Conservation (phyloP, 2,329 filamentous ascomycete genomes). For the Paracoccidioides brasiliensis region DNA sequence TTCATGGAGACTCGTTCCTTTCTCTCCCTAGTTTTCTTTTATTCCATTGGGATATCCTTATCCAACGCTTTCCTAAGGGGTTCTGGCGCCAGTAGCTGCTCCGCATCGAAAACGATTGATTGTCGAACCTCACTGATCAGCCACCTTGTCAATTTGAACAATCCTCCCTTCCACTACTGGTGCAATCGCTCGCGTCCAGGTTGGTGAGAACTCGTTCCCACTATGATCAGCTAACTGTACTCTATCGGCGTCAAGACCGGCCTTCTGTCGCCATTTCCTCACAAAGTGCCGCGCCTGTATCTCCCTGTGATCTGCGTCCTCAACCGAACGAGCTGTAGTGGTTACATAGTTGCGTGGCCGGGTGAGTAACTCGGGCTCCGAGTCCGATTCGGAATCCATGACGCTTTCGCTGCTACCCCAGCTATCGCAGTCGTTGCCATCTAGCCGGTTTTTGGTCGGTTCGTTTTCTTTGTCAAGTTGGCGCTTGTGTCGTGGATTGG, state of each 20-base stretch:
- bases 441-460: background rate
- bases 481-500: constrained; percentile 7
- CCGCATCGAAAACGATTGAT: no score
- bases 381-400: constrained; percentile 33
- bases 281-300: constrained; percentile 56
- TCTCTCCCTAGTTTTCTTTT: no score
- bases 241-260: constrained; percentile 45
- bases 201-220: constrained; percentile 42
- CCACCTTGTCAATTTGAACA: constrained; percentile 9
- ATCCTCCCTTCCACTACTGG: constrained; percentile 70
- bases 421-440: constrained; percentile 2
- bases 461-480: background rate
- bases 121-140: background rate
- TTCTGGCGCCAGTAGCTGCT: no score
- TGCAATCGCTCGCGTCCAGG: constrained; percentile 71
- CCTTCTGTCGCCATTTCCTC: constrained; percentile 58
- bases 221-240: constrained; percentile 38
- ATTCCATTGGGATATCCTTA: no score
- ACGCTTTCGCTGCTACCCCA: constrained; percentile 14
- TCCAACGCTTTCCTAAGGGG: no score
- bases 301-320: constrained; percentile 44
- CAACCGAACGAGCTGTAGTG: constrained; percentile 24
- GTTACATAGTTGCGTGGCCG: constrained; percentile 29
- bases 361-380: constrained; percentile 27
- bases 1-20: no score